phyloP scores from a whole-genome alignment of 257 asterid species.

The Fraxinus anomala region DNA sequence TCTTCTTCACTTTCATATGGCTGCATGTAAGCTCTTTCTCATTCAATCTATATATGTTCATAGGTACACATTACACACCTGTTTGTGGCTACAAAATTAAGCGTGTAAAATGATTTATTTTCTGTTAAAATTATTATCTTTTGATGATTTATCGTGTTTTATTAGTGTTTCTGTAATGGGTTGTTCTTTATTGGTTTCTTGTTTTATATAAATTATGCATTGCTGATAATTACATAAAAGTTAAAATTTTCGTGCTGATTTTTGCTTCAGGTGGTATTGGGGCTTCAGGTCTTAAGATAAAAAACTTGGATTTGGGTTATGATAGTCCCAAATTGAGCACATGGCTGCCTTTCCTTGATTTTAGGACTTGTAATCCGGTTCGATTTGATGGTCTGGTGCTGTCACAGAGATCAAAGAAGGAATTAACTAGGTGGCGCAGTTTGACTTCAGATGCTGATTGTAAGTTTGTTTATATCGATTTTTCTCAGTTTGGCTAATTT shows the following conservation, averaged over 20 bases:
- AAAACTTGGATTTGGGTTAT: constrained; percentile 43
- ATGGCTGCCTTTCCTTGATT: constrained; percentile 36
- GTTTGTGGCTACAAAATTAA: neutral
- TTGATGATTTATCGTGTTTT: neutral
- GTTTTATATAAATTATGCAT: neutral
- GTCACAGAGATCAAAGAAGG: constrained; percentile 39
- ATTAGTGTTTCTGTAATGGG: constrained; percentile 4
- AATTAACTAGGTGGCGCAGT: constrained; percentile 37
- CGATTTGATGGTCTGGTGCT: constrained; percentile 44
- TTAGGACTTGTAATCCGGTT: constrained; percentile 31
- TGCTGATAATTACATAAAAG: neutral
- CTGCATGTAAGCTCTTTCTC: constrained; percentile 33
- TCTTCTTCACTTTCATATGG: constrained; percentile 29
- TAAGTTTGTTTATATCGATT: constrained; percentile 35
- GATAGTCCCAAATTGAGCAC: constrained; percentile 44
- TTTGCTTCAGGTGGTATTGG: constrained; percentile 56
- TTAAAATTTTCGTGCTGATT: constrained; percentile 16
- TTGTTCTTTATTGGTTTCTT: neutral
- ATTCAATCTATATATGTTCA: neutral
- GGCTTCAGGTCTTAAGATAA: constrained; percentile 54
- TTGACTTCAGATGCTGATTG: constrained; percentile 46
- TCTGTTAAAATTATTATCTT: neutral
- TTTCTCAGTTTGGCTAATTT: neutral
- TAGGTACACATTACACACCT: neutral
- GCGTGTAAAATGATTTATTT: constrained; percentile 15